Evolutionary conservation across 306 rosid genomes (phyloP).

Genomic region (Quercus cerris): DNA sequence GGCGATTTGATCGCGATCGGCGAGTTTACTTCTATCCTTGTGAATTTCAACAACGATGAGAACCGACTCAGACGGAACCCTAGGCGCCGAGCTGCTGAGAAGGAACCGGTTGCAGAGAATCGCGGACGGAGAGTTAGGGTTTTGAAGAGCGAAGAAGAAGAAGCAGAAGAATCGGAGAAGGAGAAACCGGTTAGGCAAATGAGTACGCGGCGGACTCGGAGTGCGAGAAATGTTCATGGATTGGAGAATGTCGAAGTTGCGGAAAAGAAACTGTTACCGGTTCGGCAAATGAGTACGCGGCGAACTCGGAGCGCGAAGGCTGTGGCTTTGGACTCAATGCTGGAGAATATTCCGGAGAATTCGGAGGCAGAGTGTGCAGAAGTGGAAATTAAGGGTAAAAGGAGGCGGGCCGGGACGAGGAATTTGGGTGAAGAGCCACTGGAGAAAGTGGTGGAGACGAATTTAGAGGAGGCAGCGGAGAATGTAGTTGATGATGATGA

Average conservation of each 20-base stretch:
- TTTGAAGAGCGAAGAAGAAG: conserved; percentile 12
- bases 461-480: not conserved
- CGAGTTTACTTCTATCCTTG: conserved; percentile 51
- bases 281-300: conserved; percentile 4
- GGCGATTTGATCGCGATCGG: conserved; percentile 64
- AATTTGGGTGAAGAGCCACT: conserved; percentile 22
- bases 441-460: not conserved
- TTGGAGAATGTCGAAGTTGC: not conserved
- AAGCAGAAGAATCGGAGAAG: conserved; percentile 1
- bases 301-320: conserved; percentile 21
- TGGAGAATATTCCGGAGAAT: conserved; percentile 21
- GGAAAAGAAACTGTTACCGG: not conserved
- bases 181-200: too few species aligned
- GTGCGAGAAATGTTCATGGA: not conserved
- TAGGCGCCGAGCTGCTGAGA: conserved; percentile 32
- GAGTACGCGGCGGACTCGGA: not conserved
- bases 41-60: conserved; percentile 27
- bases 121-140: conserved; percentile 6
- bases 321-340: not conserved
- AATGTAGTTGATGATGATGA: conserved; percentile 5
- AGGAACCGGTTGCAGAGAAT: conserved; percentile 7
- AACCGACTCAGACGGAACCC: conserved; percentile 40
- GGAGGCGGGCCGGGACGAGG: conserved; percentile 22
- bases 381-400: conserved; percentile 33
- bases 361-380: conserved; percentile 20